A percentile compares a stretch with the other conserved stretches of the same genome.
Evolutionary conservation across 163 green algal species (phyloP).

Genomic region (Chlorella variabilis): DNA sequence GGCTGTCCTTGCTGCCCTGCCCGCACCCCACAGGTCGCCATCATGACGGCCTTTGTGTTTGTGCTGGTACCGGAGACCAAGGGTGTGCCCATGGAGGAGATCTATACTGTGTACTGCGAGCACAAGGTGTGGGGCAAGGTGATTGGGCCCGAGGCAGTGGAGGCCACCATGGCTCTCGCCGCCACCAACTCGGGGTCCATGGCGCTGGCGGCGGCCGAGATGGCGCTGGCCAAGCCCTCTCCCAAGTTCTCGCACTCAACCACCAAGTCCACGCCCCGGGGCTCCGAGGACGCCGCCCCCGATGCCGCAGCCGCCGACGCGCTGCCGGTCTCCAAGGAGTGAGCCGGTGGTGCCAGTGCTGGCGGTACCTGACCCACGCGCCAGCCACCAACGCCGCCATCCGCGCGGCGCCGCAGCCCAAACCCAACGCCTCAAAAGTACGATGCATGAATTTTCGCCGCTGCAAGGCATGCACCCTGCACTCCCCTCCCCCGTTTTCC

Average conservation of each 20-base stretch:
- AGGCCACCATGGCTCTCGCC: neutral
- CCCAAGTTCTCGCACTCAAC: neutral
- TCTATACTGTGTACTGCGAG: constrained; percentile 34
- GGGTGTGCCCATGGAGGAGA: constrained; percentile 44
- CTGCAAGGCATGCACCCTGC: too few species aligned
- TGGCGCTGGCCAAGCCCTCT: neutral
- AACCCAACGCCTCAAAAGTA: too few species aligned
- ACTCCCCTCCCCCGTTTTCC: too few species aligned
- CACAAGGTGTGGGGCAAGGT: constrained; percentile 43
- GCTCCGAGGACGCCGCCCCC: neutral
- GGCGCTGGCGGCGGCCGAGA: neutral
- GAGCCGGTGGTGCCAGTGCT: too few species aligned
- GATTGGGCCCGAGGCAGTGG: constrained; percentile 17
- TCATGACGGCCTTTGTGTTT: constrained; percentile 44
- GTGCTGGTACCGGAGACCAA: constrained; percentile 50
- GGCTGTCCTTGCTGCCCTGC: too few species aligned
- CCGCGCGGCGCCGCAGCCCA: too few species aligned
- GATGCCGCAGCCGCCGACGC: too few species aligned
- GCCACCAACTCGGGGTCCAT: neutral
- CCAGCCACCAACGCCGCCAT: too few species aligned
- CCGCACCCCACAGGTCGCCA: neutral
- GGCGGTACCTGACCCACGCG: too few species aligned
- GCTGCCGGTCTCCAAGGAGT: too few species aligned
- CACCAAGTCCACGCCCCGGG: neutral
- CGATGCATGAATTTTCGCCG: too few species aligned